Evolutionary conservation across 192 early-diverging fungal species (phyloP), one percentile per base, ranked within the genome.

Genomic region (Chytriomyces hyalinus): DNA sequence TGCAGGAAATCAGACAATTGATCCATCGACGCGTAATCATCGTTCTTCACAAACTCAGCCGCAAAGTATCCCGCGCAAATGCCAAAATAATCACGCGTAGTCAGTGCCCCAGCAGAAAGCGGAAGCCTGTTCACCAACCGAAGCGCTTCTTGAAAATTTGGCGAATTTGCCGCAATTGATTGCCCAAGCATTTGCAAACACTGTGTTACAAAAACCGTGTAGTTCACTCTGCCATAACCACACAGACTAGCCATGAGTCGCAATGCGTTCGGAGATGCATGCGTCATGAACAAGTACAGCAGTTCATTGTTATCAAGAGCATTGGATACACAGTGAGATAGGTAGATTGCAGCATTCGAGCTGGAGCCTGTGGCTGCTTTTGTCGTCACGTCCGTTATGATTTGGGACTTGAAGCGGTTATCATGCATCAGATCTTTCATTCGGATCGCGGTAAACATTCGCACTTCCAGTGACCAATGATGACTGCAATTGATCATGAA

Each of bases 261-360:
- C 9, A 75, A 65, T 28, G 44, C 63, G 6, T 64, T 65, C n/a
- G 15, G 7, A 9, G 73, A 50, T 24, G 44, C 26, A 6, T 36
- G 45, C 11, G 73, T 46, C 49, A 75, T 22, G 60, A 48, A 64
- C 61, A 65, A 47, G 60, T 66, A 75, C 24, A 75, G 53, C 24
- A 75, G 49, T 49, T 75, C 49, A 26, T n/a, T 49, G 26, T 36
- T 62, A 13, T 75, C 62, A 15, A 75, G 15, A 5, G 6, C 24
- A 17, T 75, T 50, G 1, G 26, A 57, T 13, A 57, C 24, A 75
- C 2, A 10, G 6, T 28, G 24, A 75, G 53, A 17, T 3, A 20
- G 53, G 3, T 65, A 11, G 63, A 11, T 36, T 15, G 15, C 49
- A 59, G 59, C 6, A 72, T 60, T 60, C 28, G 72, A 74, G 44